These are phyloP conservation scores for Rhynchospora tenuis DNA, from an alignment of 176 grass and related monocot genomes.

Conservation along the genomic window DNA sequence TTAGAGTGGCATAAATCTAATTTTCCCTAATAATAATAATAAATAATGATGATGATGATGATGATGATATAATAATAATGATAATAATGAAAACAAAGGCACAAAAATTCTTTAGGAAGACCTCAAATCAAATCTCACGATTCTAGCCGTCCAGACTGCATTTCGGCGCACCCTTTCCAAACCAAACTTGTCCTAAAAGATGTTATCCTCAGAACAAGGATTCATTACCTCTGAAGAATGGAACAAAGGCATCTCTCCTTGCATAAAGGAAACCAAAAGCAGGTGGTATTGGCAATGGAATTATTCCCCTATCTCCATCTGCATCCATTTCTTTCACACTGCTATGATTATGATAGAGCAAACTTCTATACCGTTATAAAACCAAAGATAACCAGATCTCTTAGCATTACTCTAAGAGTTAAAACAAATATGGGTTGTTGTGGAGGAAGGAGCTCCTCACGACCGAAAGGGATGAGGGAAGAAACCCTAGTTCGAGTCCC, in stretches of 20 bases:
- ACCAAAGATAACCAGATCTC: background rate
- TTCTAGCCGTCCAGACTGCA: background rate
- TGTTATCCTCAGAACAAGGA: slow-evolving; percentile 21
- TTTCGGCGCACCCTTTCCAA: slow-evolving; percentile 19
- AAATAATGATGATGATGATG: no score
- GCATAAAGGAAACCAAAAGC: slow-evolving; percentile 37
- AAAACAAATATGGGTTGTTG: slow-evolving; percentile 49
- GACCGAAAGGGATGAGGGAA: slow-evolving; percentile 38
- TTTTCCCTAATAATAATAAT: no score
- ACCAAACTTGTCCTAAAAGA: slow-evolving; percentile 16
- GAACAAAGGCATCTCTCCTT: slow-evolving; percentile 50
- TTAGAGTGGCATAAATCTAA: no score
- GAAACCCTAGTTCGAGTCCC: slow-evolving; percentile 61
- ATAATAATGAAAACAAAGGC: background rate
- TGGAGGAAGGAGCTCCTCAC: slow-evolving; percentile 28
- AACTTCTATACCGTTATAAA: background rate
- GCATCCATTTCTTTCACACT: slow-evolving; percentile 8
- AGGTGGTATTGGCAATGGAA: slow-evolving; percentile 21
- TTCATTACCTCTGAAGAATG: slow-evolving; percentile 41
- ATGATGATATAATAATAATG: no score
- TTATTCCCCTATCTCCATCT: slow-evolving; percentile 30
- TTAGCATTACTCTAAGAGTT: background rate
- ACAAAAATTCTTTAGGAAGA: background rate
- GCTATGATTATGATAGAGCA: background rate
- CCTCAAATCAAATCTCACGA: background rate